These are phyloP conservation scores for Sanghuangporus weigelae DNA, from an alignment of 1,284 basidiomycete species.

Conservation along the genomic window DNA sequence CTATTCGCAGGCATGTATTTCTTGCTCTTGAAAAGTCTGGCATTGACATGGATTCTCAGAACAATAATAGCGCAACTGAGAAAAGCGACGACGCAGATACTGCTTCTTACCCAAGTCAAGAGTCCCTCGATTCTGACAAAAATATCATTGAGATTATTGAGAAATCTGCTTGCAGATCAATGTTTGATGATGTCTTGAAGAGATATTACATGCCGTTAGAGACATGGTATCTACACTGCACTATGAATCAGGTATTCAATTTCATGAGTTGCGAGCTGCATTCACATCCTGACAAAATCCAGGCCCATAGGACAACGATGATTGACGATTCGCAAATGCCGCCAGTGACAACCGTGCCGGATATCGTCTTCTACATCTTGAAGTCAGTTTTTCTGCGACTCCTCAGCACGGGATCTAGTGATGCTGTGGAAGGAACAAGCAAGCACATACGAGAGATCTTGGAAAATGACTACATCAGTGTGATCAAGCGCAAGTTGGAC, in stretches of 20 bases:
- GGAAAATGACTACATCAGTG: slow-evolving; percentile 74
- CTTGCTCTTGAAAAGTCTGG: background rate
- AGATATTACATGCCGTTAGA: slow-evolving; percentile 88
- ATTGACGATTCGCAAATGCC: slow-evolving; percentile 64
- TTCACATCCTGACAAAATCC: slow-evolving; percentile 2
- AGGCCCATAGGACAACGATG: slow-evolving; percentile 69
- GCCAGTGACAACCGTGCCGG: slow-evolving; percentile 69
- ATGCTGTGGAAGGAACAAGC: slow-evolving; percentile 53
- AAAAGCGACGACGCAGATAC: background rate
- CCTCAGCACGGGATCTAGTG: slow-evolving; percentile 65
- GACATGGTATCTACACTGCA: slow-evolving; percentile 85
- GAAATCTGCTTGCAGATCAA: slow-evolving; percentile 47
- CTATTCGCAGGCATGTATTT: slow-evolving; percentile 48
- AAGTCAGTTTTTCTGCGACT: slow-evolving; percentile 77
- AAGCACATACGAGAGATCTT: slow-evolving; percentile 66
- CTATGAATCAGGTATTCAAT: slow-evolving; percentile 73
- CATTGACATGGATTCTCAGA: background rate
- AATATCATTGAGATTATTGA: slow-evolving; percentile 36
- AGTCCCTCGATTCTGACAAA: background rate
- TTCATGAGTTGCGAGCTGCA: slow-evolving; percentile 1
- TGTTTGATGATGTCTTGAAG: slow-evolving; percentile 66
- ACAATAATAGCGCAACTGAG: background rate
- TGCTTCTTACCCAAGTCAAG: background rate
- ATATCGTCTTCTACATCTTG: slow-evolving; percentile 92
- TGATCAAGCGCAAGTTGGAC: slow-evolving; percentile 80